phyloP scores from a whole-genome alignment of 305 asterid genomes.

The Coffea humblotiana region DNA sequence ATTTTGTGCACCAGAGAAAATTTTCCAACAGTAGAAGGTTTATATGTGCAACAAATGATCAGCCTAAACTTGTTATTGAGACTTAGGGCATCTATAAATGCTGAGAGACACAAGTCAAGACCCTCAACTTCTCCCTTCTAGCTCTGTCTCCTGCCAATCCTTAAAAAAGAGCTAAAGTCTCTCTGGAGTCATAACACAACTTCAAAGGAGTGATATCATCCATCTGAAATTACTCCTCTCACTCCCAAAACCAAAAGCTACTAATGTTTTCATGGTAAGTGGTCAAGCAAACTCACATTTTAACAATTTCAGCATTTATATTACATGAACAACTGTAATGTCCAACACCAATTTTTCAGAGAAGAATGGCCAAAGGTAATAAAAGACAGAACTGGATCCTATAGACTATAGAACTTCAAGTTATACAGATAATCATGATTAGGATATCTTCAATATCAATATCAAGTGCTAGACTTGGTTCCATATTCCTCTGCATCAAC shows the following conservation, averaged over 20 bases:
- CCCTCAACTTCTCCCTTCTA: not conserved
- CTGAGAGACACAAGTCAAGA: not conserved
- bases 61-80: not conserved
- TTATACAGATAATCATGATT: not conserved
- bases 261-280: not conserved
- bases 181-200: not conserved
- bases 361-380: not conserved
- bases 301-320: not conserved
- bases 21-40: not conserved
- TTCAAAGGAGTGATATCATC: not conserved
- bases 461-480: slow-evolving; percentile 83
- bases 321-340: not conserved
- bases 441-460: slow-evolving; percentile 87
- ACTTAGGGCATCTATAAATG: not conserved
- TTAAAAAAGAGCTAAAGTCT: not conserved
- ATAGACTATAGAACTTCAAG: not conserved
- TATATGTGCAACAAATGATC: not conserved
- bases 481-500: slow-evolving; percentile 77
- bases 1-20: not conserved
- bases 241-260: not conserved
- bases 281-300: not conserved
- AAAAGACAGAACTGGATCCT: not conserved
- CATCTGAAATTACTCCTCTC: not conserved
- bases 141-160: not conserved
- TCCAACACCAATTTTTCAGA: not conserved